Percentiles rank a stretch among this genome's conserved stretches.
Conservation (phyloP, 164 flowering plant species). For the Brasenia schreberi region DNA sequence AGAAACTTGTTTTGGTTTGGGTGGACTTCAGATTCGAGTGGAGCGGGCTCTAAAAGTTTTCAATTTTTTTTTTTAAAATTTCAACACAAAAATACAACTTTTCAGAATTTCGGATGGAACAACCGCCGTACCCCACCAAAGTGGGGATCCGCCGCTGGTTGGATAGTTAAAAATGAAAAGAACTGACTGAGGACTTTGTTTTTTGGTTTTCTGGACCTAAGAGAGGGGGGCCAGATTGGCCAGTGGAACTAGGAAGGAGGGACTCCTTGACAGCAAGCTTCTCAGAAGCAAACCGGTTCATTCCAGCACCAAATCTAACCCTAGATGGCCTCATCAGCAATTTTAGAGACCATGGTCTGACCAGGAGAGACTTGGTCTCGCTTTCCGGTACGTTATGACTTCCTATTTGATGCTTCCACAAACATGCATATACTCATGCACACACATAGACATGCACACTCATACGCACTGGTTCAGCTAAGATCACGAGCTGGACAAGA, state of each 20-base stretch:
- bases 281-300: slow-evolving; percentile 44
- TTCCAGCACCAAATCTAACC: slow-evolving; percentile 59
- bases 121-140: too few relatives aligned
- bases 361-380: slow-evolving; percentile 45
- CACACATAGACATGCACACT: slow-evolving; percentile 1
- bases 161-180: too few relatives aligned
- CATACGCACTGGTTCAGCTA: too few relatives aligned
- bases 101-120: too few relatives aligned
- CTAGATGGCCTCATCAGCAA: slow-evolving; percentile 41
- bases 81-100: too few relatives aligned
- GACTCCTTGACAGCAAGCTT: slow-evolving; percentile 59
- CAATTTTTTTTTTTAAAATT: too few relatives aligned
- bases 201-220: slow-evolving; percentile 4
- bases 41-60: too few relatives aligned
- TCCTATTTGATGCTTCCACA: neutral
- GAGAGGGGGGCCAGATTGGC: slow-evolving; percentile 87
- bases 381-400: slow-evolving; percentile 39
- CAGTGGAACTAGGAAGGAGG: slow-evolving; percentile 51
- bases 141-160: too few relatives aligned
- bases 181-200: neutral
- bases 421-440: neutral
- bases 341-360: slow-evolving; percentile 53
- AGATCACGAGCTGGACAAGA: neutral
- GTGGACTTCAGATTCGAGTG: too few relatives aligned
- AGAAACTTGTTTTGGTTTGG: too few relatives aligned